phyloP scores from a whole-genome alignment of 331 rosid species.

The Telfairia occidentalis region DNA sequence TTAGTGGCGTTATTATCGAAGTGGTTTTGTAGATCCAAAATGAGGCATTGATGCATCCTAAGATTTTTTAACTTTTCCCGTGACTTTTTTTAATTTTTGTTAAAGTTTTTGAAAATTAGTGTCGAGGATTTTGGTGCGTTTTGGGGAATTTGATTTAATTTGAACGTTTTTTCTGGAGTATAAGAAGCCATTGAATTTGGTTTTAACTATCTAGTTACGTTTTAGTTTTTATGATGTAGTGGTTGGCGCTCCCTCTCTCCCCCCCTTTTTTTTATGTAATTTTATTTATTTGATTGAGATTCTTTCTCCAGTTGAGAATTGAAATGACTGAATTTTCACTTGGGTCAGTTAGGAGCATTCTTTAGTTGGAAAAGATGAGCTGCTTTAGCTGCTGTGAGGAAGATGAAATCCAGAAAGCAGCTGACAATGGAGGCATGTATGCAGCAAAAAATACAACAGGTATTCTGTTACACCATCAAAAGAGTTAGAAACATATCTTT shows the following conservation, averaged over 20 bases:
- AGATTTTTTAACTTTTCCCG: not conserved
- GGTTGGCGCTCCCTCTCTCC: too few relatives aligned
- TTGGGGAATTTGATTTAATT: not conserved
- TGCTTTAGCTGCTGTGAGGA: conserved; percentile 64
- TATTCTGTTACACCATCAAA: conserved; percentile 8
- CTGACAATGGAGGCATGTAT: conserved; percentile 29
- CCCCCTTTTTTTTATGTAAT: not conserved
- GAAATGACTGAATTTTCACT: not conserved
- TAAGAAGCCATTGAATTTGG: not conserved
- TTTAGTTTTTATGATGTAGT: not conserved
- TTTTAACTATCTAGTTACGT: not conserved
- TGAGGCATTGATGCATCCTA: not conserved
- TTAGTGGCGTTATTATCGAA: not conserved
- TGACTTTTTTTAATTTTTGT: not conserved
- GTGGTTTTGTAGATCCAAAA: conserved; percentile 1
- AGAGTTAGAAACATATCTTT: not conserved
- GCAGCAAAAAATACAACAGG: conserved; percentile 32
- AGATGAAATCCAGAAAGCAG: conserved; percentile 29
- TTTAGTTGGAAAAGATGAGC: conserved; percentile 39
- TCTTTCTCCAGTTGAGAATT: not conserved
- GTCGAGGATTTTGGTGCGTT: not conserved
- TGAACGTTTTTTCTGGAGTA: not conserved
- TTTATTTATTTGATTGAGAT: not conserved
- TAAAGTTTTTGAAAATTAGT: not conserved
- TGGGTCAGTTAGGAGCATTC: conserved; percentile 8